These are phyloP conservation scores for Cadophora sp. DNA, from an alignment of 2,329 filamentous ascomycete species.

Conservation along the genomic window DNA sequence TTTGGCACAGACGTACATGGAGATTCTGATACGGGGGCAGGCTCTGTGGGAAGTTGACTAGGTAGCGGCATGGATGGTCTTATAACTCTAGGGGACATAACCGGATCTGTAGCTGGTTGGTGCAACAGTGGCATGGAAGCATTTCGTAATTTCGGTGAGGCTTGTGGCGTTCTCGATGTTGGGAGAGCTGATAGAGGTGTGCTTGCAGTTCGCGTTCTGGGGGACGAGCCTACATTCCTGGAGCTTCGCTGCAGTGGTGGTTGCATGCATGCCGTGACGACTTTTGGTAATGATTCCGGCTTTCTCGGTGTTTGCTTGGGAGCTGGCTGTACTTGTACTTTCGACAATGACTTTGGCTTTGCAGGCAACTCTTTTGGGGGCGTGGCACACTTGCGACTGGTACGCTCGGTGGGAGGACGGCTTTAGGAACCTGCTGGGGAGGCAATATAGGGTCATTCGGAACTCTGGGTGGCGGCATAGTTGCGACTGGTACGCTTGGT, in stretches of 20 bases:
- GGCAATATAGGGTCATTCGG: not conserved
- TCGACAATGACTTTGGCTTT: not conserved
- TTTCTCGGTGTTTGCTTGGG: not conserved
- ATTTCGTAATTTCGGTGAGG: not conserved
- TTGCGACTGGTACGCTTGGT: not conserved
- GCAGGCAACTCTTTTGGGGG: not conserved
- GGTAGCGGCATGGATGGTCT: not conserved
- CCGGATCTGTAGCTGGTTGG: too few relatives aligned
- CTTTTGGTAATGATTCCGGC: not conserved
- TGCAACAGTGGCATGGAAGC: not conserved
- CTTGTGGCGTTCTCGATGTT: not conserved
- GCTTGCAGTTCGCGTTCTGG: not conserved
- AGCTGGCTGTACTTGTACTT: not conserved
- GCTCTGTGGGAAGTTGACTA: not conserved
- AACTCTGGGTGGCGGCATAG: not conserved
- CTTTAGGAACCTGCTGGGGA: not conserved
- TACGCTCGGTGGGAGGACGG: not conserved
- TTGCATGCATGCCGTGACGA: not conserved
- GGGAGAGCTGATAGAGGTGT: not conserved
- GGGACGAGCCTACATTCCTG: not conserved
- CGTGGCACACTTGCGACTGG: not conserved
- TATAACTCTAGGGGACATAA: not conserved
- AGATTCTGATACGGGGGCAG: not conserved
- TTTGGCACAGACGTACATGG: not conserved
- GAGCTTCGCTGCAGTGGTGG: not conserved